Evolutionary conservation across 2,329 filamentous ascomycete genomes (phyloP), one percentile per base, ranked within the genome.

Genomic region (Plectosphaerella plurivora): DNA sequence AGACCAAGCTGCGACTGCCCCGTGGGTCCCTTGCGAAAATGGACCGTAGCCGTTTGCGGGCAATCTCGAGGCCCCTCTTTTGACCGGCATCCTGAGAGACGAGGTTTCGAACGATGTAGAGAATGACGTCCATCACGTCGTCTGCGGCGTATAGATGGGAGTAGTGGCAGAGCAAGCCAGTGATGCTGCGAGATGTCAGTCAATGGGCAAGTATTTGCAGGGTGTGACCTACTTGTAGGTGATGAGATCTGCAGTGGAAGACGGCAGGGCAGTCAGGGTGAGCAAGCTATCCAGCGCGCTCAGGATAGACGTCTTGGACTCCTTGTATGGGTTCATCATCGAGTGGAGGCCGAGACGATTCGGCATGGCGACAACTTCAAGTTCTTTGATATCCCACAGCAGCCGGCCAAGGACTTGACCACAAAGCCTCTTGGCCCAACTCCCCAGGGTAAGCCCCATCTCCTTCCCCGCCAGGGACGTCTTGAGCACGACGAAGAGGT

Each of bases 361-460:
- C 2, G 62, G 42, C 14, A 58, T 61, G 16, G 63, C 58, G 6
- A 65, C 51, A 9, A 60, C 57, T 41, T 66, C 60, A 15, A 65
- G 52, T 47, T 66, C 59, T 42, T 62, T 65, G 35, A 67, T 37
- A 39, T 67, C 64, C 60, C 63, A 65, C 0, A 67, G 58, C 14
- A 66, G 54, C 5, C 64, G 62, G 8, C 64, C 65, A 9, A 68
- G 62, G 3, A 65, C 53, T 47, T 66, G 63, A 5, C 57, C 55
- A 35, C 61, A 65, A 10, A 67, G 39, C 8, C 65, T 57, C 50
- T 61, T 63, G 24, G 59, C 63, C 65, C 65, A 68, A 7, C 52
- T 60, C 2, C 57, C 56, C 5, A 57, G 37, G 5, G 49, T 39
- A 1, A 10, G 20, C 2, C 42, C 28, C 14, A 53, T 35, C 18